Evolutionary conservation across 1,284 basidiomycete species (phyloP), one percentile per base, ranked within the genome.

Genomic region (Microbotryum violaceum): DNA sequence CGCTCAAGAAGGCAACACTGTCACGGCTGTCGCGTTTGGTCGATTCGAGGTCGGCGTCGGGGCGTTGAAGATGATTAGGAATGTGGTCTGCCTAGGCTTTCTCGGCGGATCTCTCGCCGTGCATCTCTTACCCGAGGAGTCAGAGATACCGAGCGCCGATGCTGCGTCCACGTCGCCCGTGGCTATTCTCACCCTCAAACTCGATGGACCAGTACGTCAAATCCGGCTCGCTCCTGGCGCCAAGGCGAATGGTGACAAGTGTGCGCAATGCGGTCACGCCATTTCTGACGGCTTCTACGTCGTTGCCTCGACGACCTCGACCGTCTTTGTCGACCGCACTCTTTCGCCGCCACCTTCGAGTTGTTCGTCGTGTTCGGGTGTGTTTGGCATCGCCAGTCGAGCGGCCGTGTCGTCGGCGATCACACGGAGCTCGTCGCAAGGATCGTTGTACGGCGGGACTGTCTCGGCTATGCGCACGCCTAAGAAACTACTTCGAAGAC

Each of bases 371-470:
- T 81, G 20, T 66, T 67, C 45, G n/a, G 56, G 33, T 67, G 66
- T 48, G 77, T 77, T 42, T 2, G 59, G 58, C 10, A 60, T 27
- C 61, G 65, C 1, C 51, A 61, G 1, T 50, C 57, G 18, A 56
- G 52, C 14, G 54, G 27, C 20, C 54, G 52, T 4, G 8, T 57
- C 6, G 45, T 58, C 47, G 18, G 23, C 20, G 21, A 29, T 33
- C 29, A 67, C 58, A 16, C 88, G 87, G 18, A 80, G 88, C 31
- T 88, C 88, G 18, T 85, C 80, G 6, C 88, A 89, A 70, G 87
- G 88, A 10, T 79, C 54, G 10, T 10, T 62, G 45, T 57, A 58
- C 51, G n/a, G 25, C 37, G 58, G 54, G 10, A 31, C 25, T 0
- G 47, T 10, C 29, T 25, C 48, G 21, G 18, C 44, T 1, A 45